Conservation (phyloP, 768 basidiomycete species). For the Mycena vulgaris region DNA sequence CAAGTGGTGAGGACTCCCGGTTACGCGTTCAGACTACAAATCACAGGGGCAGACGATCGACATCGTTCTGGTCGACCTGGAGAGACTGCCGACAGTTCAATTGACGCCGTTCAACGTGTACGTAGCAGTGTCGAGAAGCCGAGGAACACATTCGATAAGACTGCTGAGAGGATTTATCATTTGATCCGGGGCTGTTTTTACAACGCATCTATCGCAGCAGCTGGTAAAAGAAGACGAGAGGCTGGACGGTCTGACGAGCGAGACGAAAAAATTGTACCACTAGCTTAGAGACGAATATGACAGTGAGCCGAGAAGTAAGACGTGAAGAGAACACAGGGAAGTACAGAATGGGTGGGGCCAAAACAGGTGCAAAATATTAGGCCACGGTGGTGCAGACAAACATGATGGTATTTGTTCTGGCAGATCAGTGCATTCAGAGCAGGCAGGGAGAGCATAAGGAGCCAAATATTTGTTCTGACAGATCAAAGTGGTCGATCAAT, state of each 20-base stretch:
- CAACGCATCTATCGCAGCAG: not conserved
- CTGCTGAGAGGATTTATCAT: not conserved
- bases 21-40: not conserved
- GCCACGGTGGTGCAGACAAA: too few species aligned
- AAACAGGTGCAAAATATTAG: too few species aligned
- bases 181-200: not conserved
- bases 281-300: too few species aligned
- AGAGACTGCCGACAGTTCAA: not conserved
- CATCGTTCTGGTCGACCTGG: not conserved
- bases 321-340: too few species aligned
- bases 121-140: not conserved
- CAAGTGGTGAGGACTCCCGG: not conserved
- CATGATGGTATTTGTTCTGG: too few species aligned
- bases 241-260: not conserved
- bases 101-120: not conserved
- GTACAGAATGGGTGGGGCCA: too few species aligned
- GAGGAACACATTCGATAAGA: not conserved
- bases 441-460: too few species aligned
- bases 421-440: too few species aligned
- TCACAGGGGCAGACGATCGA: not conserved
- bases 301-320: too few species aligned
- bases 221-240: not conserved
- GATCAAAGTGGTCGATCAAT: too few species aligned
- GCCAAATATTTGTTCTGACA: too few species aligned
- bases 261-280: too few species aligned